These are phyloP conservation scores for Stagonosporopsis vannaccii DNA, from an alignment of 2,329 filamentous ascomycete species.

Conservation along the genomic window DNA sequence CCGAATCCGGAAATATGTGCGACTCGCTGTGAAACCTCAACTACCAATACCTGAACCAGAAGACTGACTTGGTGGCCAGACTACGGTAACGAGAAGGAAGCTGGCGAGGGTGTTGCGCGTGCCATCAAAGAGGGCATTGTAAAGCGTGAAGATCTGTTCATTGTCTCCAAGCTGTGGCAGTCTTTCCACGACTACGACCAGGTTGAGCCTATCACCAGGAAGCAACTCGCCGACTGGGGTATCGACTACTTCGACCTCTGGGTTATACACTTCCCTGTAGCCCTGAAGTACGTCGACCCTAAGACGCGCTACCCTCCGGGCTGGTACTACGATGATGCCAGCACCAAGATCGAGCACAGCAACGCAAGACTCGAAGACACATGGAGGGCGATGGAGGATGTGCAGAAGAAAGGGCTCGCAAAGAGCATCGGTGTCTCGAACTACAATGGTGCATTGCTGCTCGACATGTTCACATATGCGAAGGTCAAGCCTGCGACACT, in stretches of 20 bases:
- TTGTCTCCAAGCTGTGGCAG: slow-evolving; percentile 94
- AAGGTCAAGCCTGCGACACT: slow-evolving; percentile 45
- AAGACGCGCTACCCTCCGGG: slow-evolving; percentile 47
- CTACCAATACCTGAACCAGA: not conserved
- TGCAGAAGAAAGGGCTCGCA: slow-evolving; percentile 55
- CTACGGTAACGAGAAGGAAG: slow-evolving; percentile 50
- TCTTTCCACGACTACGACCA: slow-evolving; percentile 83
- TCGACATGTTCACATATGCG: slow-evolving; percentile 64
- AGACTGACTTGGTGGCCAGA: slow-evolving; percentile 30
- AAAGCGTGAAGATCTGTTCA: slow-evolving; percentile 77
- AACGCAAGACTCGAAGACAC: slow-evolving; percentile 44
- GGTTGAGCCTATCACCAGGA: slow-evolving; percentile 77
- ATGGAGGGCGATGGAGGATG: slow-evolving; percentile 53
- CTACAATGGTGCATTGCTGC: slow-evolving; percentile 52
- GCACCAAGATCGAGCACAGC: slow-evolving; percentile 47
- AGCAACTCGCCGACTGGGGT: slow-evolving; percentile 59
- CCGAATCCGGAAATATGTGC: not conserved
- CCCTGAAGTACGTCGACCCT: slow-evolving; percentile 66
- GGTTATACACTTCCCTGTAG: slow-evolving; percentile 72
- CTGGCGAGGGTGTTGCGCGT: slow-evolving; percentile 46
- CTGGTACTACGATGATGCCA: slow-evolving; percentile 44
- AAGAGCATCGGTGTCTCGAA: slow-evolving; percentile 50
- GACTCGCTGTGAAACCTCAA: not conserved
- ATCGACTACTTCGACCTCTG: slow-evolving; percentile 51
- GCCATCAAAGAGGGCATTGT: slow-evolving; percentile 49